These are phyloP conservation scores for Geosmithia putterillii DNA, from an alignment of 2,329 filamentous ascomycete species.

Conservation along the genomic window DNA sequence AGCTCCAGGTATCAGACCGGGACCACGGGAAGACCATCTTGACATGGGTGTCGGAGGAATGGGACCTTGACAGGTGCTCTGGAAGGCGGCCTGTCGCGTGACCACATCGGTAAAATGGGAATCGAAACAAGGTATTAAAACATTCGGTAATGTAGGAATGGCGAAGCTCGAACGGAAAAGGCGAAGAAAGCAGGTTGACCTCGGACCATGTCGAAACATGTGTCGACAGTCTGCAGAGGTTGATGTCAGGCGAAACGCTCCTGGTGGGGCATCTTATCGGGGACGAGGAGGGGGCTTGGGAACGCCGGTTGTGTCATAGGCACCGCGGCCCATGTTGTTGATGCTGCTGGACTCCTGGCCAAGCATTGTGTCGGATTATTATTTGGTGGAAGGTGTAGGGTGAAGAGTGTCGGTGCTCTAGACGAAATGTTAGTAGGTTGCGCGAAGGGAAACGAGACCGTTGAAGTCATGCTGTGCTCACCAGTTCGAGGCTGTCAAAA, in stretches of 20 bases:
- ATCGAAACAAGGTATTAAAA: neutral
- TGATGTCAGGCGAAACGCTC: neutral
- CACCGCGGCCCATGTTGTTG: slow-evolving; percentile 36
- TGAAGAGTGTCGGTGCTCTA: neutral
- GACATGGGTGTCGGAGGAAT: neutral
- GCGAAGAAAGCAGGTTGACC: slow-evolving; percentile 2
- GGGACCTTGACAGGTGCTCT: neutral
- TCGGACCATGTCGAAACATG: neutral
- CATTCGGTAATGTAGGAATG: neutral
- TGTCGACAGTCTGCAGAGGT: neutral
- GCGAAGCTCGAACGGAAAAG: slow-evolving; percentile 1
- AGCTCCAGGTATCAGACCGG: neutral
- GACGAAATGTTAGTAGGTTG: neutral
- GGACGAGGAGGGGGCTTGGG: slow-evolving; percentile 32
- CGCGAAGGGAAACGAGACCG: no score
- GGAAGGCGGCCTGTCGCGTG: neutral
- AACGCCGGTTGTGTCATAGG: slow-evolving; percentile 38
- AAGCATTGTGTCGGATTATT: slow-evolving; percentile 19
- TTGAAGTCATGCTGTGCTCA: neutral
- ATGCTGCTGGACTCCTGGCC: slow-evolving; percentile 17
- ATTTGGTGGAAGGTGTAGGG: neutral
- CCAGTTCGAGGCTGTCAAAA: neutral
- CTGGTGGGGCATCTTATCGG: slow-evolving; percentile 4
- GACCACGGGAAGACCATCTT: neutral
- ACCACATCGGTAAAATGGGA: no score